A percentile compares a stretch with the other conserved stretches of the same genome.
Evolutionary conservation across 169 alveolate genomes (phyloP).

Genomic region (Amoebophrya sp.): DNA sequence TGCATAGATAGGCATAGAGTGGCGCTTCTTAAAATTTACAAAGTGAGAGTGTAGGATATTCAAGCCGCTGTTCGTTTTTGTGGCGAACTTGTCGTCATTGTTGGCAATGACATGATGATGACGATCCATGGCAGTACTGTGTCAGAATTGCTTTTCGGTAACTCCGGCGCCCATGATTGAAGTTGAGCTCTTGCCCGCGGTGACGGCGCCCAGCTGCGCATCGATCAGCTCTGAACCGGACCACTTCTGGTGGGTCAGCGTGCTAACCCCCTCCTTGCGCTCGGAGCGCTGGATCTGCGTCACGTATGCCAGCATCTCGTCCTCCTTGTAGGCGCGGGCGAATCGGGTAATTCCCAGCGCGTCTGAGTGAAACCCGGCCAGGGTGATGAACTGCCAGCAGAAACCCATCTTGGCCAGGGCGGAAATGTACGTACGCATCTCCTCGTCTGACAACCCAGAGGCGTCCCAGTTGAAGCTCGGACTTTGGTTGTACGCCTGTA

Average conservation of each 20-base stretch:
- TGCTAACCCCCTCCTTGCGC: constrained; percentile 59
- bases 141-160: constrained; percentile 32
- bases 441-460: constrained; percentile 62
- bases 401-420: constrained; percentile 67
- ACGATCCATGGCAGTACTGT: no score
- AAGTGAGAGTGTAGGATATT: no score
- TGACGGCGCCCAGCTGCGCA: no score
- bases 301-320: constrained; percentile 65
- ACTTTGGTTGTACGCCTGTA: constrained; percentile 66
- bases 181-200: constrained; percentile 7
- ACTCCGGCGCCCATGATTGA: constrained; percentile 34
- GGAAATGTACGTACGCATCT: constrained; percentile 58
- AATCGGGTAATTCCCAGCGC: constrained; percentile 61
- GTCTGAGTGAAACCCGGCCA: constrained; percentile 73
- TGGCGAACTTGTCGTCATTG: no score
- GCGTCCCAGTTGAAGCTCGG: constrained; percentile 75
- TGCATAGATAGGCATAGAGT: no score
- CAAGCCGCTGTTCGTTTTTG: no score
- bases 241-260: constrained; percentile 66
- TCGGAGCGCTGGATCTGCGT: constrained; percentile 65
- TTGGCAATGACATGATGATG: no score
- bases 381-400: constrained; percentile 72
- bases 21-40: no score
- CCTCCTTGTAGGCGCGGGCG: constrained; percentile 55
- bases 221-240: constrained; percentile 49